A percentile compares a stretch with the other conserved stretches of the same genome.
Evolutionary conservation across 805 yeast species (phyloP).

Genomic region (Sugiyamaella lignohabitans): DNA sequence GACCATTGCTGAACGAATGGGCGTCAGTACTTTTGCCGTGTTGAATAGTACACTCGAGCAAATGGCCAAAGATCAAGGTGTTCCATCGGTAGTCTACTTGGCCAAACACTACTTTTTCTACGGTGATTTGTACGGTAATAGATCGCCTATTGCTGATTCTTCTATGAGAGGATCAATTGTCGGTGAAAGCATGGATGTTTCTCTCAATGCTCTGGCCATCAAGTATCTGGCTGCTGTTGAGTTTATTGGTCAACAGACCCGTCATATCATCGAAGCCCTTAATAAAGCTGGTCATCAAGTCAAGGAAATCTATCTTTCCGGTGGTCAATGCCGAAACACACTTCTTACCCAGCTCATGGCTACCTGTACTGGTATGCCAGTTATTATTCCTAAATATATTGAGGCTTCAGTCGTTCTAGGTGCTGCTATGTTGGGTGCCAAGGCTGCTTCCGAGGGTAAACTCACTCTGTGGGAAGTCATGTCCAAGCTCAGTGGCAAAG

Average conservation of each 20-base stretch:
- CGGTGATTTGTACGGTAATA: slow-evolving; percentile 94
- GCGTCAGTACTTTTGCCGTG: slow-evolving; percentile 72
- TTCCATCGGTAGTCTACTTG: slow-evolving; percentile 69
- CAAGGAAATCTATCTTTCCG: slow-evolving; percentile 76
- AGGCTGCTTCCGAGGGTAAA: slow-evolving; percentile 63
- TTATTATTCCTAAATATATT: slow-evolving; percentile 87
- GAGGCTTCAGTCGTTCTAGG: slow-evolving; percentile 98
- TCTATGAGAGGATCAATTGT: slow-evolving; percentile 86
- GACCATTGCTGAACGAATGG: slow-evolving; percentile 52
- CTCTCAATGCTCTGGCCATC: slow-evolving; percentile 77
- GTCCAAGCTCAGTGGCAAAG: slow-evolving; percentile 78
- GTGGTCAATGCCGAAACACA: slow-evolving; percentile 95
- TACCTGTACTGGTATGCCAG: slow-evolving; percentile 86
- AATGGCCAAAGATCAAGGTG: slow-evolving; percentile 48
- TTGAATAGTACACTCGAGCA: slow-evolving; percentile 69
- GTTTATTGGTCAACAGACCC: slow-evolving; percentile 94
- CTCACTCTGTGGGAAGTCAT: slow-evolving; percentile 71
- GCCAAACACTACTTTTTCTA: slow-evolving; percentile 85
- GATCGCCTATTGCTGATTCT: slow-evolving; percentile 97
- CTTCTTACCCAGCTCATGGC: slow-evolving; percentile 84
- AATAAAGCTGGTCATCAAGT: slow-evolving; percentile 71
- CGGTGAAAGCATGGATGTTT: slow-evolving; percentile 87
- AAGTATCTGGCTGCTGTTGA: slow-evolving; percentile 92
- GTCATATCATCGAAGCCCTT: slow-evolving; percentile 89
- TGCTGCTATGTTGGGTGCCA: slow-evolving; percentile 90